Base-by-base conservation (phyloP, 305 asterid genomes). In the Fraxinus albicans region DNA sequence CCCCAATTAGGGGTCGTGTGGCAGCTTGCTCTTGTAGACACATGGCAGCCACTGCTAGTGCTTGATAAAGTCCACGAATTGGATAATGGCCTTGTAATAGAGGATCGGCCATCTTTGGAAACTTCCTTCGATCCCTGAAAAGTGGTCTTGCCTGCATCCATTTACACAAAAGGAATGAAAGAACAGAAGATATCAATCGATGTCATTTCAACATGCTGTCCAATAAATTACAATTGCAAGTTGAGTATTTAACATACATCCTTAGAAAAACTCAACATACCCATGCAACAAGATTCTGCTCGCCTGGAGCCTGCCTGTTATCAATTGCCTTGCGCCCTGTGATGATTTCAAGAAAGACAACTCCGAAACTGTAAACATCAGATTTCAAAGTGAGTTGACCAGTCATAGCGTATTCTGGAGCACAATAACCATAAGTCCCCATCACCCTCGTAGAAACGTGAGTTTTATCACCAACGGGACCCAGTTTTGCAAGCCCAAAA, bases 21-120 rank as follows among this genome's bases (percentile, higher is more conserved):
- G 98, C 93, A 21, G 99, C 98, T 88, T 95, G 99, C 88, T 95
- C 99, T 85, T 95, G 99, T 88, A 95, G 87, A 91, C 99, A 95
- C 98, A 94, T 95, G 75, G 99, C 99, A 5, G 99, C 98, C 72
- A 95, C 98, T 0, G 99, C 99, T 31, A 95, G 87, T 3, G 99
- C 98, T 82, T 95, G 98, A 73, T 95, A 94, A 58, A 95, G 94
- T 38, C 99, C 97, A 7, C 99, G 91, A 87, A 93, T 91, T 0
- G 99, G 97, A 89, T 91, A 95, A 0, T 80, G 93, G 12, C 98
- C 98, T 86, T 93, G 97, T 82, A 95, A 8, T 8, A 88, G 85
- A 34, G 99, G 99, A 82, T 95, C 99, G 5, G 95, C 99, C 98
- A 95, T 95, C 83, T 91, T 90, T 0, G 98, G 97, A 34, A 95